A percentile compares a stretch with the other conserved stretches of the same genome.
Evolutionary conservation across 2,329 filamentous ascomycete genomes (phyloP).

Genomic region (Verticillium dahliae): DNA sequence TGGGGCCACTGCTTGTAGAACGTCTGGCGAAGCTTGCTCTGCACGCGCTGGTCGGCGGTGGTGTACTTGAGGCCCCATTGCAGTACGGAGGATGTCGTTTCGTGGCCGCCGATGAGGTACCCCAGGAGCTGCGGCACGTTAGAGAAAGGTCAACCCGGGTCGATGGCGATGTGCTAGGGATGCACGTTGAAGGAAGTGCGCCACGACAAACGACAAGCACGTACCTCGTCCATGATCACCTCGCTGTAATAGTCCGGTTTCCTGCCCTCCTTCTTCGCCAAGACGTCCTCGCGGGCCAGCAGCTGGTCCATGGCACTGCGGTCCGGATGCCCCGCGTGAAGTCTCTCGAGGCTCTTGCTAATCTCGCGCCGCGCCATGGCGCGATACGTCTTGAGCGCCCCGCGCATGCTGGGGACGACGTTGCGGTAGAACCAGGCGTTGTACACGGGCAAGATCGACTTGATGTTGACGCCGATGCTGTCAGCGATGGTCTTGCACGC

Average conservation of each 20-base stretch:
- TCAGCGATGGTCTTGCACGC: neutral
- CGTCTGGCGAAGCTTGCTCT: slow-evolving; percentile 17
- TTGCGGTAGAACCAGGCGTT: neutral
- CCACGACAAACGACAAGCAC: neutral
- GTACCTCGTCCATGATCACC: slow-evolving; percentile 25
- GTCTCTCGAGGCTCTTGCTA: neutral
- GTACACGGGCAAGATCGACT: neutral
- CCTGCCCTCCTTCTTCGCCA: slow-evolving; percentile 21
- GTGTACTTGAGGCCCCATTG: slow-evolving; percentile 15
- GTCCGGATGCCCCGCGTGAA: neutral
- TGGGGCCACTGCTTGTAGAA: slow-evolving; percentile 10
- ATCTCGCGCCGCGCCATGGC: slow-evolving; percentile 2
- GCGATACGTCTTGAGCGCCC: neutral
- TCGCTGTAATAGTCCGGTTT: slow-evolving; percentile 20
- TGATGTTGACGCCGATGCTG: neutral
- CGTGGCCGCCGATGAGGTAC: slow-evolving; percentile 19
- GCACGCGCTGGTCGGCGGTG: slow-evolving; percentile 13
- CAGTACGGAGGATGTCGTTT: slow-evolving; percentile 16
- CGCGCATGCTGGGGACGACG: neutral
- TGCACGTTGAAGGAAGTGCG: too few species aligned
- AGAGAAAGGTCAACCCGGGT: neutral
- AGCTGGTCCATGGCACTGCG: slow-evolving; percentile 23
- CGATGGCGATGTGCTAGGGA: too few species aligned
- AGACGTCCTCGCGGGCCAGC: slow-evolving; percentile 21
- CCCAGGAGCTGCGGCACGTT: slow-evolving; percentile 14